Evolutionary conservation across 2,329 filamentous ascomycete genomes (phyloP), one percentile per base, ranked within the genome.

Genomic region (Zymoseptoria pseudotritici): DNA sequence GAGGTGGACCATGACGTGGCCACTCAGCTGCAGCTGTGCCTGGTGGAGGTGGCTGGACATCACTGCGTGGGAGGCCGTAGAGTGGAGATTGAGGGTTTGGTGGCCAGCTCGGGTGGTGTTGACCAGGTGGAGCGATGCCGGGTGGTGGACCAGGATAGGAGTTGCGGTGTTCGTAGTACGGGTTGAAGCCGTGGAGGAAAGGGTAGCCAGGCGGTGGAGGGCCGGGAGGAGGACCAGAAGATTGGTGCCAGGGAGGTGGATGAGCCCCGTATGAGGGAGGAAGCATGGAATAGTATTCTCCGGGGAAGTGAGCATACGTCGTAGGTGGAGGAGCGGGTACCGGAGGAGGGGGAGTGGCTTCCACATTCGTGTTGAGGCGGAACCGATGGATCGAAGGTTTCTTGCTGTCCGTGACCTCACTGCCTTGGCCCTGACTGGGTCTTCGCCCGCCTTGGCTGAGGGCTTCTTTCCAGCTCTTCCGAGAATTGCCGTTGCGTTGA

Each of bases 401-500:
- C 19, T 24, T 53, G 52, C 53, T 53, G 7, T 62, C 60, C 6
- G 31, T 21, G 9, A 42, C 11, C 20, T 54, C 29, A 19, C 50
- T 31, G 36, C 11, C 22, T n/a, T 58, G 24, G 10, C 53, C 57
- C 49, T 31, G 58, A 31, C 56, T 56, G 54, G 36, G 52, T 49
- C 42, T 55, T 50, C 20, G 54, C 53, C 57, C 58, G n/a, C 24
- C 20, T 11, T 21, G 31, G 36, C 56, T 20, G 17, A 29, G 55
- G 4, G 50, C 31, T 49, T 65, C 61, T 55, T 64, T 65, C 51
- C 55, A 61, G 17, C 53, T 49, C 46, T 57, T 65, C 46, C 63
- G 60, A 36, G 63, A 62, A 11, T 58, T 46, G 4, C 65, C 65
- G 29, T 60, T 56, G 5, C 65, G 63, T 11, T 67, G 58, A 29